These are phyloP conservation scores for Russula sp. DNA, from an alignment of 768 basidiomycete genomes.

Conservation along the genomic window DNA sequence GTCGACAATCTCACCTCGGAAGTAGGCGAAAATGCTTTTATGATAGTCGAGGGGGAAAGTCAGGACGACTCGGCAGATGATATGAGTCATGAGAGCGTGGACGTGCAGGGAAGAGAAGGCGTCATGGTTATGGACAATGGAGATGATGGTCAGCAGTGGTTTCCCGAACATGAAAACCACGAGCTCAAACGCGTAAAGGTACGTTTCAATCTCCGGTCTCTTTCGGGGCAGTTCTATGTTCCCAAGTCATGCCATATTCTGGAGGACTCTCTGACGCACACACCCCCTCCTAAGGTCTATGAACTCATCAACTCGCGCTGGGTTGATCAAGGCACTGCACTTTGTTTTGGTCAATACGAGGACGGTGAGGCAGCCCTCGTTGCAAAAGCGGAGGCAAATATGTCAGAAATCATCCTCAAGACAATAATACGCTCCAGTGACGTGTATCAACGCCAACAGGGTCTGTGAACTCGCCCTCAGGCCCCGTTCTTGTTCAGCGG, in stretches of 20 bases:
- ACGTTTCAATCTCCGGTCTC: constrained; percentile 27
- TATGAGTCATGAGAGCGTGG: constrained; percentile 23
- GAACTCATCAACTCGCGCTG: constrained; percentile 86
- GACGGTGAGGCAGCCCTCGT: constrained; percentile 75
- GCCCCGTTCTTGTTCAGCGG: not conserved
- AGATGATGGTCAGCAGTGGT: constrained; percentile 54
- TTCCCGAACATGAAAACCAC: constrained; percentile 52
- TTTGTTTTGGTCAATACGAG: constrained; percentile 85
- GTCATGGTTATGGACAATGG: constrained; percentile 33
- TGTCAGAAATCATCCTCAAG: constrained; percentile 63
- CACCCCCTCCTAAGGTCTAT: constrained; percentile 61
- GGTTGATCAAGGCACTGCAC: constrained; percentile 95
- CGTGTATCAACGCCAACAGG: constrained; percentile 83
- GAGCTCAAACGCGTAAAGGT: constrained; percentile 86
- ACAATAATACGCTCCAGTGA: constrained; percentile 77
- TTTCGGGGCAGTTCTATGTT: constrained; percentile 20
- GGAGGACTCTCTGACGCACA: constrained; percentile 8
- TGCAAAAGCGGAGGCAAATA: constrained; percentile 73
- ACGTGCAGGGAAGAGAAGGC: constrained; percentile 42
- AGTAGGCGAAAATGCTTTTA: constrained; percentile 18
- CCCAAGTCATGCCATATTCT: constrained; percentile 22
- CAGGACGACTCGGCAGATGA: constrained; percentile 15
- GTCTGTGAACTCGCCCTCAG: constrained; percentile 35
- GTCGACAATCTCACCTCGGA: constrained; percentile 11
- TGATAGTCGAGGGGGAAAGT: constrained; percentile 18